Evolutionary conservation across 78 protist genomes (phyloP).

Genomic region (Tieghemostelium lacteum): DNA sequence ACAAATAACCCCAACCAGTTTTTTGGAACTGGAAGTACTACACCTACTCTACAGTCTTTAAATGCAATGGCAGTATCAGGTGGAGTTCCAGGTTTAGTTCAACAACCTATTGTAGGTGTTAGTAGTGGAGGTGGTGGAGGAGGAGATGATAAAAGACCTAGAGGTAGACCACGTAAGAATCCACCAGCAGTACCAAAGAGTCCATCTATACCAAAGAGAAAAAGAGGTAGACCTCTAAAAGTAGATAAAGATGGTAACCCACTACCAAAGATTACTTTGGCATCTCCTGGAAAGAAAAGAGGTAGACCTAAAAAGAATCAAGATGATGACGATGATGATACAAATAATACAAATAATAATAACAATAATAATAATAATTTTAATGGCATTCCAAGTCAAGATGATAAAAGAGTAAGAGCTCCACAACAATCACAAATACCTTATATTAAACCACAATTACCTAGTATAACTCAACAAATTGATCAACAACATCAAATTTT

Average conservation of each 20-base stretch:
- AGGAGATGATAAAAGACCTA: conserved; percentile 44
- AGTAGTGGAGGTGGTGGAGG: too few species aligned
- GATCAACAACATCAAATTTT: neutral
- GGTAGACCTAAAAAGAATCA: conserved; percentile 72
- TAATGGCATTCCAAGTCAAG: neutral
- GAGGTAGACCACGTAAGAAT: conserved; percentile 71
- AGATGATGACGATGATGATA: conserved; percentile 14
- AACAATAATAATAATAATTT: too few species aligned
- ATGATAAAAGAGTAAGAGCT: neutral
- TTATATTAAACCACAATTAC: neutral
- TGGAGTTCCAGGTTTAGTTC: too few species aligned
- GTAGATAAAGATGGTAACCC: conserved; percentile 66
- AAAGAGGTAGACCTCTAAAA: conserved; percentile 75
- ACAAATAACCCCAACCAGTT: too few species aligned
- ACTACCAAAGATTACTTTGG: conserved; percentile 5
- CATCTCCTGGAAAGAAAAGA: conserved; percentile 36
- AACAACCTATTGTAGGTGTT: too few species aligned
- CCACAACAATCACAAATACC: neutral
- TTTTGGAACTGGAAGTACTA: too few species aligned
- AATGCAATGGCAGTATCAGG: too few species aligned
- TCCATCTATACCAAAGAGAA: conserved; percentile 48
- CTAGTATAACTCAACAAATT: neutral
- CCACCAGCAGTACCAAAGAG: conserved; percentile 67
- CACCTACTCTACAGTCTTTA: too few species aligned
- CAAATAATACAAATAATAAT: too few species aligned